Percentiles rank a stretch among this genome's conserved stretches.
Evolutionary conservation across 2,329 filamentous ascomycete species (phyloP).

Genomic region (Apiospora pterosperma): DNA sequence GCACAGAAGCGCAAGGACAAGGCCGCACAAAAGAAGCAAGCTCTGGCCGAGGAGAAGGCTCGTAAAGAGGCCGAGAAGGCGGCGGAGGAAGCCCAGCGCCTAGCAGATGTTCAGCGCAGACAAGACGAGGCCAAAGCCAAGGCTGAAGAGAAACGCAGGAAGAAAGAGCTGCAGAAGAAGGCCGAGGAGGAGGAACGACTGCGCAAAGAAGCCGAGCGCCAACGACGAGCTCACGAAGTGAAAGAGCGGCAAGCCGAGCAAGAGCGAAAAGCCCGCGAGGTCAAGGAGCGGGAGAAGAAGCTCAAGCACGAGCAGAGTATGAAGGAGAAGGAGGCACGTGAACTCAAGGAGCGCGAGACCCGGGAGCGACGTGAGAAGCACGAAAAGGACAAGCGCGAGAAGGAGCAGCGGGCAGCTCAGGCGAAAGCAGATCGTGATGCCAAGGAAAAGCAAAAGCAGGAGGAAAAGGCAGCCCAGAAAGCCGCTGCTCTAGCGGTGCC

Average conservation of each 20-base stretch:
- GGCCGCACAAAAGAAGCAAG: constrained; percentile 82
- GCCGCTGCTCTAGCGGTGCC: constrained; percentile 32
- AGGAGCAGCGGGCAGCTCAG: constrained; percentile 42
- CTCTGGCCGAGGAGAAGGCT: constrained; percentile 86
- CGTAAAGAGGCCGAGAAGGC: constrained; percentile 85
- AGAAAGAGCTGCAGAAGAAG: constrained; percentile 86
- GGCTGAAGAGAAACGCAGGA: constrained; percentile 86
- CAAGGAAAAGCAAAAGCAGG: constrained; percentile 43
- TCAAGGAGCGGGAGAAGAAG: constrained; percentile 79
- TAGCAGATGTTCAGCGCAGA: constrained; percentile 73
- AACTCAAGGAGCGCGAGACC: constrained; percentile 65
- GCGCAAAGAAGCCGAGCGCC: constrained; percentile 81
- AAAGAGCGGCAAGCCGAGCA: constrained; percentile 80
- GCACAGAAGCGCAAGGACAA: constrained; percentile 96
- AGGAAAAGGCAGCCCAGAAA: constrained; percentile 41
- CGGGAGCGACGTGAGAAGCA: constrained; percentile 55
- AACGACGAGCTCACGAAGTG: constrained; percentile 76
- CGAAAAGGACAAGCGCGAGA: constrained; percentile 56
- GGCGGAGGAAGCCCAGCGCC: constrained; percentile 75
- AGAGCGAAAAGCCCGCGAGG: constrained; percentile 79
- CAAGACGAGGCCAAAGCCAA: constrained; percentile 76
- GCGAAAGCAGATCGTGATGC: constrained; percentile 45
- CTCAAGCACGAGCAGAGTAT: constrained; percentile 78
- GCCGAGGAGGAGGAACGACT: constrained; percentile 85
- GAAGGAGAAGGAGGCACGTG: constrained; percentile 73